Evolutionary conservation across 306 rosid species (phyloP).

Genomic region (Prosopis cineraria): DNA sequence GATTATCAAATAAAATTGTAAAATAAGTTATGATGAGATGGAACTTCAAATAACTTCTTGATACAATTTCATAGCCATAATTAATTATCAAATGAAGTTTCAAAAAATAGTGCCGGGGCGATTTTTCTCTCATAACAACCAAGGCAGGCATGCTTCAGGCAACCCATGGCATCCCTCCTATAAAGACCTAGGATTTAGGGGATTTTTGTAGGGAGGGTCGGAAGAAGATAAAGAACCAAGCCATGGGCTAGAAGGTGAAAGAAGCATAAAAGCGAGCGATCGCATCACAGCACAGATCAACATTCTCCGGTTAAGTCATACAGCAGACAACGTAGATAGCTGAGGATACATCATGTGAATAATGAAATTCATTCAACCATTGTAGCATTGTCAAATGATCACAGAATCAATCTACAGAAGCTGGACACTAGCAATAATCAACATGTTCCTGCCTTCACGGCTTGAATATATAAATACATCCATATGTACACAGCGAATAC

Average conservation of each 20-base stretch:
- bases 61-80: too few species aligned
- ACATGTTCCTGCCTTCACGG: background rate
- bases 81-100: too few species aligned
- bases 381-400: constrained; percentile 28
- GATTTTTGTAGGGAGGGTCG: background rate
- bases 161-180: background rate
- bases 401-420: constrained; percentile 37
- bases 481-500: constrained; percentile 41
- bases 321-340: background rate
- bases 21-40: too few species aligned
- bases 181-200: background rate
- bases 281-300: background rate
- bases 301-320: background rate
- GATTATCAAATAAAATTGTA: too few species aligned
- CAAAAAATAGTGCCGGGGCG: too few species aligned
- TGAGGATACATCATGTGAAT: background rate
- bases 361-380: constrained; percentile 25
- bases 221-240: background rate
- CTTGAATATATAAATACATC: constrained; percentile 40
- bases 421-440: constrained; percentile 33
- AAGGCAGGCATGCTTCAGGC: background rate
- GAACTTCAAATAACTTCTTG: too few species aligned
- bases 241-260: background rate
- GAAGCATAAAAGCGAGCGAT: background rate
- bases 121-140: background rate